Evolutionary conservation across 441 rosid genomes (phyloP), one percentile per base, ranked within the genome.

Genomic region (Corymbia citriodora): DNA sequence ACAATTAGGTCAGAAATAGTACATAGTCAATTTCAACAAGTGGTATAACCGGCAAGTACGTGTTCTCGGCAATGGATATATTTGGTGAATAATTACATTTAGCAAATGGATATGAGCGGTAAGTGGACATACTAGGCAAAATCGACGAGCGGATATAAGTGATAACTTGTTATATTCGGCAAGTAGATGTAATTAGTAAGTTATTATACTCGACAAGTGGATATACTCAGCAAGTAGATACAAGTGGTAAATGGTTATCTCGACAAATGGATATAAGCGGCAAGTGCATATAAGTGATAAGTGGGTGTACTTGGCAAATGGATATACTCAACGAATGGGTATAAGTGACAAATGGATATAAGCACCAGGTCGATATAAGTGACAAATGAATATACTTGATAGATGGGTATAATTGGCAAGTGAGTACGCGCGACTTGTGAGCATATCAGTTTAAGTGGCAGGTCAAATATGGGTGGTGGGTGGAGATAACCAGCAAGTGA

Each of bases 401-500:
- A 15, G 18, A 19, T n/a, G 19, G 36, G 3, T 31, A 65, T 15
- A 65, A 65, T 5, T 0, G 1, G 19, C 40, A n/a, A 3, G 74
- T 2, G 6, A 68, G 36, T 68, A 31, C 33, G 18, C 15, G n/a
- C 18, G 2, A 2, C 33, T n/a, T 29, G 72, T 65, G 74, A 65
- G 10, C 10, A n/a, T 65, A n/a, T n/a, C 21, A 33, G 21, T 65
- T 31, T 9, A 31, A 65, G 74, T 1, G 2, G 6, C 16, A 17
- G 33, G 18, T 65, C 36, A 31, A 31, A 31, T 65, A n/a, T 65
- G 15, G n/a, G 36, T 4, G 1, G 19, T 15, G 19, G 40, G 10
- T 65, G 0, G 5, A 31, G 7, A 65, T 15, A n/a, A 65, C 3
- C 0, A 31, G 1, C 11, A n/a, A 0, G 74, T 65, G 36, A 4